Base-by-base conservation (phyloP, 805 yeast species). In the Wickerhamiella spandovensis region DNA sequence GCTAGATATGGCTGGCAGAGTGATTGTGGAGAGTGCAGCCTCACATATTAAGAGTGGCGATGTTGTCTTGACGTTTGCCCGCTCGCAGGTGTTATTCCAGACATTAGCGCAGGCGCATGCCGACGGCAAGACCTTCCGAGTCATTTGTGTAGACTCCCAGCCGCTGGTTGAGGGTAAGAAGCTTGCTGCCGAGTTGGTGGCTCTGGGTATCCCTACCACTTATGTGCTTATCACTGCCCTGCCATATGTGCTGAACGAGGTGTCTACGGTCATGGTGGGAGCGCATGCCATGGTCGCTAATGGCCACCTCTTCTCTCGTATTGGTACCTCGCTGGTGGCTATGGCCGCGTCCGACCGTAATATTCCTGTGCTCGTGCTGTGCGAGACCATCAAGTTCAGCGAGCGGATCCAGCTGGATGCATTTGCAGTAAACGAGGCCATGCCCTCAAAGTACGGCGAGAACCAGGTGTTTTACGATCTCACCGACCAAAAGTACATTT, bases 221-320 rank as follows among this genome's bases (percentile, higher is more conserved):
- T 92, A 92, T 61, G 84, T 83, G 20, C 69, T 88, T 55, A 77
- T 92, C 53, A 82, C 81, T 49, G 82, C 95, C 18, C 71, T 92
- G 47, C 77, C 89, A 3, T 79, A 92, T 23, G 80, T 87, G 9
- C 74, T 92, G 59, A 84, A 82, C 58, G 88, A 85, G 64, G 90
- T 92, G 32, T 92, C 92, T 58, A 82, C 84, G 56, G 95, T 92
- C 6, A 83, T 92, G 65, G 71, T 92, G 35, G 98, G 98, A 15
- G 97, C 97, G 0, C 97, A 92, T 64, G 94, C 97, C 30, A 88
- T 92, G 85, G 74, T 92, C 51, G 87, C 97, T 8, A 92, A 92
- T 63, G 98, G 98, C 1, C 78, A 88, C 64, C 73, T 92, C 51
- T 88, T 85, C 63, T 84, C 97, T 1, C 77, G 98, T 54, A 97